Conservation (phyloP, 108 stramenopile species). For the Cyclotella kingstonii region DNA sequence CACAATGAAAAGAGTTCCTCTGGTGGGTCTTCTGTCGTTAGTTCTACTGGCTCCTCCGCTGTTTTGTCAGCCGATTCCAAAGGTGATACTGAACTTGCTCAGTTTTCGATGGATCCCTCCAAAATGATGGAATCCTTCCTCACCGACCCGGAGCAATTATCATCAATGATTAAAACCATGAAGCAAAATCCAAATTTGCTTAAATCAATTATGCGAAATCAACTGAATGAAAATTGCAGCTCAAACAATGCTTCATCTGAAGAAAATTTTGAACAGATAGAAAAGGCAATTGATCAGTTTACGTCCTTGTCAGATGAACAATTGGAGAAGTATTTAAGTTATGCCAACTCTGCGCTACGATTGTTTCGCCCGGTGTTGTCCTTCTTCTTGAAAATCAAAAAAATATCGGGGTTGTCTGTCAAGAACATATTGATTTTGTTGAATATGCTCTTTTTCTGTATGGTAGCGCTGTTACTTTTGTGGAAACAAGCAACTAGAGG, state of each 20-base stretch:
- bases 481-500: constrained; percentile 9
- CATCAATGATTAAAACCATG: constrained; percentile 57
- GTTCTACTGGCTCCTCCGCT: no score
- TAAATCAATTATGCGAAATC: constrained; percentile 47
- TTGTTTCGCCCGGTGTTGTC: constrained; percentile 43
- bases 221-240: constrained; percentile 8
- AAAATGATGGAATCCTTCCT: constrained; percentile 55
- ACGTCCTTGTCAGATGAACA: constrained; percentile 63
- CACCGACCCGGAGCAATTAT: constrained; percentile 64
- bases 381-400: constrained; percentile 33
- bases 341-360: constrained; percentile 48
- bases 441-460: constrained; percentile 8
- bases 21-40: neutral
- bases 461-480: constrained; percentile 6
- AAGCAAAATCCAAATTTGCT: constrained; percentile 77
- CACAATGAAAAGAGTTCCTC: constrained; percentile 1
- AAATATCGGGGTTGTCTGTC: constrained; percentile 23
- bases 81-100: constrained; percentile 1
- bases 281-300: constrained; percentile 60
- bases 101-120: constrained; percentile 39
- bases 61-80: no score
- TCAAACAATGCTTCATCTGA: constrained; percentile 26
- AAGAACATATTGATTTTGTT: constrained; percentile 22
- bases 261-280: constrained; percentile 56
- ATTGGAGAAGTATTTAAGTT: constrained; percentile 55